phyloP scores from a whole-genome alignment of 2,329 filamentous ascomycete species.

The Nemania sp. region DNA sequence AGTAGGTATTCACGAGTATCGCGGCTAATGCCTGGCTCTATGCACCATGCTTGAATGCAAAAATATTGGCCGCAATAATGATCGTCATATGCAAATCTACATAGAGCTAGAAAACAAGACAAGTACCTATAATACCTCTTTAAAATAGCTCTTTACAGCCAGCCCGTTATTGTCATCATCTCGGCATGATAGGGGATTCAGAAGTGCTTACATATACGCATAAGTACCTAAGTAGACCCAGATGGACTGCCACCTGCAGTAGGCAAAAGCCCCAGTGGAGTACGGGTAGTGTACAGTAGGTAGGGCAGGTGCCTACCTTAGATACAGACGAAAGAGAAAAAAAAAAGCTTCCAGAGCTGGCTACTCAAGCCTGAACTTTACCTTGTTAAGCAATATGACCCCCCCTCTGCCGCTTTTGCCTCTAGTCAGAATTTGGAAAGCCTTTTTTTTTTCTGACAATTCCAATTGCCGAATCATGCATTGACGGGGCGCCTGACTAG shows the following conservation, averaged over 20 bases:
- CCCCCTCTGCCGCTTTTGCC: background rate
- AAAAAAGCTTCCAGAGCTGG: constrained; percentile 17
- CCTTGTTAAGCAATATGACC: constrained; percentile 13
- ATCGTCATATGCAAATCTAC: background rate
- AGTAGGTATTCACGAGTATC: constrained; percentile 1
- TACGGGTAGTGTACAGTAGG: no score
- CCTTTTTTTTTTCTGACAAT: constrained; percentile 8
- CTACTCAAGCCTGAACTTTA: constrained; percentile 7
- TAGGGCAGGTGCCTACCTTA: no score
- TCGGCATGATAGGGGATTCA: background rate
- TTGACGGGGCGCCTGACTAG: background rate
- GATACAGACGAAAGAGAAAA: background rate
- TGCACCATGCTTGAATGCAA: background rate
- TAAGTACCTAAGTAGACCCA: no score
- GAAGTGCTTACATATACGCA: background rate
- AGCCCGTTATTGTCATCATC: background rate
- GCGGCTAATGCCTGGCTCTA: background rate
- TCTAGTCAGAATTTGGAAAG: background rate
- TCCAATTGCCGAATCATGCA: constrained; percentile 12
- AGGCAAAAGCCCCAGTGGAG: no score
- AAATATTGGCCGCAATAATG: background rate
- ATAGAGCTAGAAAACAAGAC: background rate
- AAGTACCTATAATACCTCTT: background rate
- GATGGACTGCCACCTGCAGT: background rate
- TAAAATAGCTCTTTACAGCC: background rate